These are phyloP conservation scores for Penicillium sp. DNA, from an alignment of 2,329 filamentous ascomycete species.

Conservation along the genomic window DNA sequence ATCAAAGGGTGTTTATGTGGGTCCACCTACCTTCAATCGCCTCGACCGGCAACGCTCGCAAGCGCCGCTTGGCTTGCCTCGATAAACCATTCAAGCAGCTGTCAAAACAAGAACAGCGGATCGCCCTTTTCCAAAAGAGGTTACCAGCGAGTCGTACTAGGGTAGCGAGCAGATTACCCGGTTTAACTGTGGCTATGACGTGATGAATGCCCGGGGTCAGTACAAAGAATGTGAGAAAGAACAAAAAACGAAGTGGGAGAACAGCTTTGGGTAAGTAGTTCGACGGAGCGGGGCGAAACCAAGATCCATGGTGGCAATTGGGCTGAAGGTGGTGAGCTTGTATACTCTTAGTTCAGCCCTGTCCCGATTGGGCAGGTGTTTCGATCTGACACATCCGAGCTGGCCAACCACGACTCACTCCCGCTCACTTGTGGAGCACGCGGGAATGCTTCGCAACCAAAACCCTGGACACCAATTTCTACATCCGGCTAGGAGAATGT, in stretches of 20 bases:
- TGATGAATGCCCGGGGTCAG: no score
- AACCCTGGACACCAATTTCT: no score
- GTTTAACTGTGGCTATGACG: neutral
- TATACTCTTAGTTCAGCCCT: neutral
- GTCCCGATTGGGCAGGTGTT: neutral
- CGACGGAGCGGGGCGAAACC: neutral
- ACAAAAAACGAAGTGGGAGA: neutral
- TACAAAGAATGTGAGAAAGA: neutral
- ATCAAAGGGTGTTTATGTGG: neutral
- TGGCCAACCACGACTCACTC: neutral
- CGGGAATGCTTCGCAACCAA: neutral
- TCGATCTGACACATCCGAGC: neutral
- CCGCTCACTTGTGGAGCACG: no score
- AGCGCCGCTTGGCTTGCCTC: constrained; percentile 11
- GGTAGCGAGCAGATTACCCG: neutral
- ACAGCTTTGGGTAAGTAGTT: neutral
- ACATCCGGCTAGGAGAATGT: no score
- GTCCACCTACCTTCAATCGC: constrained; percentile 11
- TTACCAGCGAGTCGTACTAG: neutral
- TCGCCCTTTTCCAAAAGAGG: neutral
- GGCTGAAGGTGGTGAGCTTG: neutral
- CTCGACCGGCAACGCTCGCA: constrained; percentile 12
- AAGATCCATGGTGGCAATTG: neutral
- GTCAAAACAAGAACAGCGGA: neutral
- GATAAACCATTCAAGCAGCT: constrained; percentile 10